phyloP scores from a whole-genome alignment of 2,329 filamentous ascomycete species.

The Didymella segeticola region DNA sequence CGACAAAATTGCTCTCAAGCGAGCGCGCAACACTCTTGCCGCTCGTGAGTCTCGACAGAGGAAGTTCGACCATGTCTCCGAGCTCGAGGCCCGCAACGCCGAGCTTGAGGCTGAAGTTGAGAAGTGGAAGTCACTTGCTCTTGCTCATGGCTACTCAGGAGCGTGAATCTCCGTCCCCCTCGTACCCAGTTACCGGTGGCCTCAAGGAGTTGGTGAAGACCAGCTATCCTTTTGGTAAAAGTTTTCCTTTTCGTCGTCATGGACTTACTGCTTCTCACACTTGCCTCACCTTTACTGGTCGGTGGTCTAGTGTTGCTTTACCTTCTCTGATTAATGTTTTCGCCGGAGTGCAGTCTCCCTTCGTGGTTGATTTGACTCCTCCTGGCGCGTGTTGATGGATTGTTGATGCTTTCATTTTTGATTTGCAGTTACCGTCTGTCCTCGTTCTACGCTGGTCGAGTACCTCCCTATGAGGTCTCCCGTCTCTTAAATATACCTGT shows the following conservation, averaged over 20 bases:
- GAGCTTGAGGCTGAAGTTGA: constrained; percentile 65
- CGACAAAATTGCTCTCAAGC: constrained; percentile 85
- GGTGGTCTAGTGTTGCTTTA: constrained; percentile 19
- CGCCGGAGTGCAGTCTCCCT: constrained; percentile 47
- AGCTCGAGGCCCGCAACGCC: constrained; percentile 75
- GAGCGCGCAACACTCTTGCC: constrained; percentile 90
- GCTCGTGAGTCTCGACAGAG: constrained; percentile 91
- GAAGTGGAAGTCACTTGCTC: constrained; percentile 52
- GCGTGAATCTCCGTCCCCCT: constrained; percentile 41
- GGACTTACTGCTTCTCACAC: constrained; percentile 13
- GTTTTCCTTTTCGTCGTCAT: constrained; percentile 27
- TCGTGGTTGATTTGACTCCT: constrained; percentile 47
- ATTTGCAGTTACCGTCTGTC: constrained; percentile 1
- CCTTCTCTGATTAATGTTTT: constrained; percentile 20
- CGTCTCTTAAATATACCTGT: constrained; percentile 9
- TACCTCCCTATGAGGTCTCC: neutral
- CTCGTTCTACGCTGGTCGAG: neutral
- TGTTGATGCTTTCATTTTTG: constrained; percentile 5
- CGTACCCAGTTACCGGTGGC: constrained; percentile 38
- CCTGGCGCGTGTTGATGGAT: constrained; percentile 34
- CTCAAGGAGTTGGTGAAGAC: constrained; percentile 49
- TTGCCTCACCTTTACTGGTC: constrained; percentile 21
- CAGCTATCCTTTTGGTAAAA: constrained; percentile 37
- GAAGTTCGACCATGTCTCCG: constrained; percentile 78
- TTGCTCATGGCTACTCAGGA: constrained; percentile 47